These are phyloP conservation scores for Pistacia atlantica DNA, from an alignment of 345 rosid genomes.

Conservation along the genomic window DNA sequence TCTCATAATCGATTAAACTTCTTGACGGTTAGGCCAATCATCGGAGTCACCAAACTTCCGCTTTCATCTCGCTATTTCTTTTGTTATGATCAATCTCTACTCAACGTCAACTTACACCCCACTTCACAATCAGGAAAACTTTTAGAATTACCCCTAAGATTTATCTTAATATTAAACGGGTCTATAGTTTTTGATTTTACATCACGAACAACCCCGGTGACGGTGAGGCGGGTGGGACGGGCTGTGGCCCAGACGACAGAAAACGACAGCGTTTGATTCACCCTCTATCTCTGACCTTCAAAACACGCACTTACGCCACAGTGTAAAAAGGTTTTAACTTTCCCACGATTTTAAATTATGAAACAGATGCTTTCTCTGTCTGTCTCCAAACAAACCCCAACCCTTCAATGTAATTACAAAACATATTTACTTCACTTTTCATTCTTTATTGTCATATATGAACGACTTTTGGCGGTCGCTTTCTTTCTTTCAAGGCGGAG, in stretches of 20 bases:
- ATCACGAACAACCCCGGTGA: no score
- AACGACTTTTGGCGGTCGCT: no score
- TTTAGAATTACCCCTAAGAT: no score
- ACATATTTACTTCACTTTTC: no score
- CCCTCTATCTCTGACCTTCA: neutral
- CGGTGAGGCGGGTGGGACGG: neutral
- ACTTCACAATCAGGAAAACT: neutral
- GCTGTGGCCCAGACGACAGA: neutral
- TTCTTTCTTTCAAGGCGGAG: no score
- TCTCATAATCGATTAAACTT: no score
- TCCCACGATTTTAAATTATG: conserved; percentile 17
- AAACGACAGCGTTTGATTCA: neutral
- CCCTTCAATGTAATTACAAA: neutral
- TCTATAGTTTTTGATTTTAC: no score
- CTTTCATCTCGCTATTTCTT: no score
- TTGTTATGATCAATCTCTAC: neutral
- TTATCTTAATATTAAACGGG: no score
- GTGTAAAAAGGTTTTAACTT: neutral
- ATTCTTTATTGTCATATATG: no score
- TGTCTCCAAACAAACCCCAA: neutral
- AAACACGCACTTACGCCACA: neutral
- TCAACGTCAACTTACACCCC: neutral
- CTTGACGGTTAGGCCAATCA: no score
- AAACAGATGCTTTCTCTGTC: neutral
- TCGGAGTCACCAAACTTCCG: no score